Evolutionary conservation across 768 basidiomycete species (phyloP), one percentile per base, ranked within the genome.

Genomic region (Phlegmacium glaucopus): DNA sequence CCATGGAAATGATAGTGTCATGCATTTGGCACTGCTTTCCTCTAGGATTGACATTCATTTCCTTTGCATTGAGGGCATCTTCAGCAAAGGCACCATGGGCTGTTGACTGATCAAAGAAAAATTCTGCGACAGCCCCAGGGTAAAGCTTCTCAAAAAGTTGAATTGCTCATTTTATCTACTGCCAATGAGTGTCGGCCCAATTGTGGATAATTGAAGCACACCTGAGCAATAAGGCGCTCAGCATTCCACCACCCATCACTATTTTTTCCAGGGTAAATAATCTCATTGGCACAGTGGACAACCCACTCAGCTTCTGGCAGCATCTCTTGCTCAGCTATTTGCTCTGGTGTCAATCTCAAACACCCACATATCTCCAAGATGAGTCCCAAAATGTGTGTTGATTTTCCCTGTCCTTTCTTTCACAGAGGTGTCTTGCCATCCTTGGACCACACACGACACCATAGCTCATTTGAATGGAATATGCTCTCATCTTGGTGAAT

Each of bases 321-420:
- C n/a, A 47, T 26, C 64, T 54, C 29, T 55, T n/a, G n/a, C 46
- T 6, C 69, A 61, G 40, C 29, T 59, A 16, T 58, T 54, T 37
- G 59, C 51, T 29, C 57, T 59, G 35, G n/a, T n/a, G n/a, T n/a
- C n/a, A n/a, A 73, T 35, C 27, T 44, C 41, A 15, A 50, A 32
- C n/a, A 22, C 25, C 27, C 49, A 38, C 9, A 26, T 45, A n/a
- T n/a, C n/a, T n/a, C n/a, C n/a, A 16, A 39, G 18, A 36, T 65
- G 47, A 68, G 71, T 40, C 65, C 62, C 8, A 68, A 73, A 8
- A 71, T 58, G 57, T 70, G 64, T 18, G 68, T 68, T 8, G 64
- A 47, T 6, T 55, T 50, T 13, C 71, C 71, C 11, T 52, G 48
- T 16, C 65, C 61, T 48, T 72, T 68, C 48, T 66, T 62, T 18